These are phyloP conservation scores for Magnolia changhungtana DNA, from an alignment of 164 flowering plant species.

Conservation along the genomic window DNA sequence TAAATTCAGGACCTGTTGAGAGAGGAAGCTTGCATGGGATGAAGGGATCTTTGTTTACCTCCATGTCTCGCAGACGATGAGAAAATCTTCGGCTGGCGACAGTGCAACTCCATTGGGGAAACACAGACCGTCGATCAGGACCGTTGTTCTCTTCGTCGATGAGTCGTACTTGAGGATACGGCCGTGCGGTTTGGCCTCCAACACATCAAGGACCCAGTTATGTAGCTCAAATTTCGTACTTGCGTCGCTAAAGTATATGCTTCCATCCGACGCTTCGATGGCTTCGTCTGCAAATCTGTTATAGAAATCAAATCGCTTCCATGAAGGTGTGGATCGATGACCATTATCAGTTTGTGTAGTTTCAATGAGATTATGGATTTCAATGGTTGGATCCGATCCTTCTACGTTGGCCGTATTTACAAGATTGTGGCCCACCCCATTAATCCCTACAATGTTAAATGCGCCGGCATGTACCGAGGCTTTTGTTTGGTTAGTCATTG, in stretches of 20 bases:
- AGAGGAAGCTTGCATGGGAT: no score
- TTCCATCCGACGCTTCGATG: conserved; percentile 55
- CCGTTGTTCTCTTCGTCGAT: conserved; percentile 30
- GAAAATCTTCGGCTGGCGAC: conserved; percentile 47
- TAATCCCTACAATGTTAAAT: no score
- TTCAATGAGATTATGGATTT: background rate
- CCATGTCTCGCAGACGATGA: conserved; percentile 68
- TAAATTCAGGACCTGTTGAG: background rate
- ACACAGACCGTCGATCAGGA: conserved; percentile 37
- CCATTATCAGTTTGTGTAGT: background rate
- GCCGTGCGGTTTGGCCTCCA: conserved; percentile 72
- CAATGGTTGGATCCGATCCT: no score
- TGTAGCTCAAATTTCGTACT: conserved; percentile 57
- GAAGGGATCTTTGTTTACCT: conserved; percentile 36
- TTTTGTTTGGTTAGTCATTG: no score
- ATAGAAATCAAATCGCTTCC: background rate
- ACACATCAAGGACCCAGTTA: conserved; percentile 47
- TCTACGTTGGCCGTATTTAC: no score
- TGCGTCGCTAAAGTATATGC: conserved; percentile 54
- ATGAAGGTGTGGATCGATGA: no score
- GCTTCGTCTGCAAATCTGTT: conserved; percentile 72
- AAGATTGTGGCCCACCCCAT: no score
- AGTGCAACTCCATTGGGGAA: conserved; percentile 83
- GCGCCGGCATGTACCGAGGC: no score
- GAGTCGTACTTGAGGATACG: conserved; percentile 60